Conservation (phyloP, 192 early-diverging fungal species). For the Oehlia diaphana region DNA sequence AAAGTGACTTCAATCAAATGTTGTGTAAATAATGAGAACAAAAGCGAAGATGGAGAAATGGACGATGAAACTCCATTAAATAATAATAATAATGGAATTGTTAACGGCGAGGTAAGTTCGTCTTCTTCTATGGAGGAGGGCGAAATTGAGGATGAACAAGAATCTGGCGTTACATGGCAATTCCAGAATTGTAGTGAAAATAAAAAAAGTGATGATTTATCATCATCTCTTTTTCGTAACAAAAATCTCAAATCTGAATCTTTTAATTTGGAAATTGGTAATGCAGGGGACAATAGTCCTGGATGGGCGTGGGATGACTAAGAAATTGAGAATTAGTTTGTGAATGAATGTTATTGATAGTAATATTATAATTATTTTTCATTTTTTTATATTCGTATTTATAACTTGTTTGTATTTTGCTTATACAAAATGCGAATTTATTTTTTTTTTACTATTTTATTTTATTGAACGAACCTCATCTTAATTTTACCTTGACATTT, state of each 20-base stretch:
- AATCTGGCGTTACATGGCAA: not conserved
- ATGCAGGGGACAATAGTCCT: not conserved
- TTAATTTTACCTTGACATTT: not conserved
- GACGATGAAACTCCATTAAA: not conserved
- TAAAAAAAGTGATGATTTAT: constrained; percentile 3
- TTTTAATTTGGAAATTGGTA: not conserved
- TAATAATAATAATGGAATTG: not conserved
- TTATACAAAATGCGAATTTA: not conserved
- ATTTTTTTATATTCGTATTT: not conserved
- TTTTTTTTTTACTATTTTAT: not conserved
- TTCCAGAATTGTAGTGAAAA: not conserved
- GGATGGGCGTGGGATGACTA: constrained; percentile 31
- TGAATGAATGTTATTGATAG: not conserved
- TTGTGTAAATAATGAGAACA: not conserved
- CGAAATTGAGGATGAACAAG: constrained; percentile 5
- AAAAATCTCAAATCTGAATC: not conserved
- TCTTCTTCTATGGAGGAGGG: constrained; percentile 21
- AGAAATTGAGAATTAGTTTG: constrained; percentile 15
- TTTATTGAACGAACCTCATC: not conserved
- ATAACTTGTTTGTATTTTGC: not conserved
- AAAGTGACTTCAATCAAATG: not conserved
- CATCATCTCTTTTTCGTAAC: not conserved
- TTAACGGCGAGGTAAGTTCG: constrained; percentile 21
- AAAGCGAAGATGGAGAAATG: constrained; percentile 9
- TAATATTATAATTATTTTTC: not conserved